Evolutionary conservation across 176 grass and related monocot species (phyloP), one percentile per base, ranked within the genome.

Genomic region (Oryza meridionalis): DNA sequence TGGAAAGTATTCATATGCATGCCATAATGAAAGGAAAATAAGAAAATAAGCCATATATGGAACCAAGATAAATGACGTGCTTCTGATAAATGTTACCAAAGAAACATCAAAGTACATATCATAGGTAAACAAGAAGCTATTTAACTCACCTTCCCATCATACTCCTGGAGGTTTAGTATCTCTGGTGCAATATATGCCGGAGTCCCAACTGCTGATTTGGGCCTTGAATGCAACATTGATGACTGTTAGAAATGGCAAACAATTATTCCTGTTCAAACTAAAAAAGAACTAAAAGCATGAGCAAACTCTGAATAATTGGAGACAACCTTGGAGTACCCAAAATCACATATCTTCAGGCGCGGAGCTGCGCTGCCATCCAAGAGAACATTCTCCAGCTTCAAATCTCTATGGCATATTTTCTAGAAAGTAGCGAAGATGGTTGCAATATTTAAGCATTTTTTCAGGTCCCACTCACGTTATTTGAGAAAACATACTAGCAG

Each of bases 401-500:
- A 90, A 92, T 94, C 92, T 79, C 92, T 88, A 84, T 94, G 90
- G 77, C 92, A 94, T 87, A 94, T 94, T 94, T 94, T 87, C 92
- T 94, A 86, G 70, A 82, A 90, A 84, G 82, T 40, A 71, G 62
- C 24, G 42, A 81, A 87, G 75, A 81, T 67, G 32, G 43, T 79
- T 75, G 75, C 63, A 87, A 44, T 63, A 87, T 65, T 64, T 51
- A 40, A 50, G 80, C 68, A 86, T 70, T 83, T 87, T 50, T 70
- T 84, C 40, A 79, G 88, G 79, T 3, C 69, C 80, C 40, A 65
- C 84, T 79, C 16, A 12, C 53, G 64, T 53, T 19, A 83, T 69
- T 83, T 86, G 37, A 90, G 86, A 90, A 78, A 68, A 40, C 75
- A 78, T 74, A 47, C 79, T 82, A 65, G 19, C 37, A 67, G 68